Base-by-base conservation (phyloP, 2,329 filamentous ascomycete genomes). In the Alternaria rosae region DNA sequence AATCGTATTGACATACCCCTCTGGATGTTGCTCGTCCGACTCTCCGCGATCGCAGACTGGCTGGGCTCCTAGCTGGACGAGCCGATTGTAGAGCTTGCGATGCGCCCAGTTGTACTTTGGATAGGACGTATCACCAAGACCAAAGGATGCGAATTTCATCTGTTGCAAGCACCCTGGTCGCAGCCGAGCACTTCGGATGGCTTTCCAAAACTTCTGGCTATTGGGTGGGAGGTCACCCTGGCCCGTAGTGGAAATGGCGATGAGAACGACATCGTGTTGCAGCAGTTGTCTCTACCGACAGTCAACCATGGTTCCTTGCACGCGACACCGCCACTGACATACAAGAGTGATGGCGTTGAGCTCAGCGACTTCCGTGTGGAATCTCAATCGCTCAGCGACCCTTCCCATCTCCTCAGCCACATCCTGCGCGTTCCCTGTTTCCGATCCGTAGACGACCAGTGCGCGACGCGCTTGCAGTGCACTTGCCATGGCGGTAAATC, bases 21-120 rank as follows among this genome's bases (percentile, higher is more conserved):
- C 94, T 25, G 92, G 88, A 82, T 97, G 93, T 76, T 96, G 92
- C 71, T 97, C 94, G 75, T 99, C 95, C 21, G 91, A 93, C 79
- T 99, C 95, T 12, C 92, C 95, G 38, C 89, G 85, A 42, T 90
- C 88, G 71, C 91, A 91, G 65, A 95, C 87, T 50, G 92, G 87
- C 43, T 85, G 85, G 3, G 92, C 95, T 1, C 94, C 94, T 1
- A 99, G 86, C 76, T 97, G 93, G 38, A 90, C 79, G 32, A 99
- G 83, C 15, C 95, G 88, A 70, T 93, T 94, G 72, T 93, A 89
- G 47, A 99, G 84, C 80, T 97, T 97, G 52, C 93, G 88, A 47
- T 92, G 91, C 17, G 94, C 93, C 88, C 92, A 97, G 81, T 99
- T 99, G 80, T 93, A 97, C 90, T 96, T 94, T 58, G 91, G 86